Evolutionary conservation across 331 rosid genomes (phyloP), one percentile per base, ranked within the genome.

Genomic region (Phaseolus coccineus): DNA sequence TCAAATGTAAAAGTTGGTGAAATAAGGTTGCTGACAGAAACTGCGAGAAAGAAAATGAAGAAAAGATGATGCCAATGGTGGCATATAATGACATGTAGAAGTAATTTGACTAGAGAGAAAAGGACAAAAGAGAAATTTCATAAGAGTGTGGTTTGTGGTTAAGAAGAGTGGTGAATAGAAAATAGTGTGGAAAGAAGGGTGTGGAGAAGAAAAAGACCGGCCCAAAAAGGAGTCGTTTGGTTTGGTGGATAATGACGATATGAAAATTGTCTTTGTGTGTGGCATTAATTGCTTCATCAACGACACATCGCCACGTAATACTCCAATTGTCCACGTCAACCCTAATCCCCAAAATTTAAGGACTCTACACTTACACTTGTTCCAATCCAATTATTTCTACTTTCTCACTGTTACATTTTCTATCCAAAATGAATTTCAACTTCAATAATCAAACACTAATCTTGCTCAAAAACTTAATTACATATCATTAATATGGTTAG

Each of bases 201-300:
- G 67, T 69, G 73, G 78, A 74, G 40, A 28, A 53, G 30, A 63
- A 70, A 6, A 50, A 33, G 2, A 1, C n/a, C 52, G 84, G 67
- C 71, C 66, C 76, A 78, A 71, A 80, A 71, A 75, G 78, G 83
- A 73, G 57, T 39, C 3, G 62, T 80, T 88, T 81, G 89, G 70
- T 84, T 84, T 82, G 87, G 86, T 80, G 80, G 84, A 76, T 75
- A 63, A 24, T 72, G 70, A 57, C 55, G 82, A 74, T 61, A 72
- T 63, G 46, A 0, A 39, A 5, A 6, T 8, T 39, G 8, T 39
- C 8, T 39, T 51, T 51, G 27, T 16, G 67, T 13, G 3, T n/a
- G 77, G 8, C 42, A 13, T 59, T 19, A 19, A 19, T 19, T 13
- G 65, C 27, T 27, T 42, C 44, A 28, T 67, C 85, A 77, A 73